Percentiles rank a stretch among this genome's conserved stretches.
These are phyloP conservation scores for Tuctoria greenei DNA, from an alignment of 176 grass and related monocot genomes.

Conservation along the genomic window DNA sequence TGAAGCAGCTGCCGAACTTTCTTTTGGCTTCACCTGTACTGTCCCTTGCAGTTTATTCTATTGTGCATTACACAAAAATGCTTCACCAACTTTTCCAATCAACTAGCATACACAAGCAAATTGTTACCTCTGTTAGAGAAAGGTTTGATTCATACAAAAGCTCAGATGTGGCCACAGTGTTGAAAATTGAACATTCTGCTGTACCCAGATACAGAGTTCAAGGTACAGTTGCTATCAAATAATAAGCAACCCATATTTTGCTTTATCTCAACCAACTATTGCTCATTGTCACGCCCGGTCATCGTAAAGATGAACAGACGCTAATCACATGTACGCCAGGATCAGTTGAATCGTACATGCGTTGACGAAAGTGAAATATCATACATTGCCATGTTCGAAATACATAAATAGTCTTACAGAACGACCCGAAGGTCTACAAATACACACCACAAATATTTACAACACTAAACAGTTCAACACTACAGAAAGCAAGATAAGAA, in stretches of 20 bases:
- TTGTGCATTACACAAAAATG: conserved; percentile 67
- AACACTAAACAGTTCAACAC: too few relatives aligned
- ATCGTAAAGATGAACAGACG: too few relatives aligned
- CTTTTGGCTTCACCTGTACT: conserved; percentile 81
- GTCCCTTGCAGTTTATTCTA: conserved; percentile 69
- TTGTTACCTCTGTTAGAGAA: conserved; percentile 26
- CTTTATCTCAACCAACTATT: background rate
- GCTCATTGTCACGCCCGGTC: too few relatives aligned
- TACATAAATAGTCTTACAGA: too few relatives aligned
- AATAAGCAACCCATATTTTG: conserved; percentile 3
- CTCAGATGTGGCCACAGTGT: conserved; percentile 37
- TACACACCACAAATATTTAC: too few relatives aligned
- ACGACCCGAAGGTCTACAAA: too few relatives aligned
- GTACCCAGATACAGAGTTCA: conserved; percentile 2
- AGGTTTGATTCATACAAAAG: conserved; percentile 41
- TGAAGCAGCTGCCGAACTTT: conserved; percentile 98
- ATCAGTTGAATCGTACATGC: too few relatives aligned
- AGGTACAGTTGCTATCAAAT: conserved; percentile 39
- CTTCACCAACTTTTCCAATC: conserved; percentile 48
- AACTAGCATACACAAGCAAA: conserved; percentile 46
- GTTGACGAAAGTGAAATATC: too few relatives aligned
- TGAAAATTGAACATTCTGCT: conserved; percentile 31
- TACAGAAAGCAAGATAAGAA: too few relatives aligned
- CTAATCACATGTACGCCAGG: too few relatives aligned
- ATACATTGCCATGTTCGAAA: too few relatives aligned